A percentile compares a stretch with the other conserved stretches of the same genome.
phyloP scores from a whole-genome alignment of 768 basidiomycete genomes.

The Antrodiella citrinella region DNA sequence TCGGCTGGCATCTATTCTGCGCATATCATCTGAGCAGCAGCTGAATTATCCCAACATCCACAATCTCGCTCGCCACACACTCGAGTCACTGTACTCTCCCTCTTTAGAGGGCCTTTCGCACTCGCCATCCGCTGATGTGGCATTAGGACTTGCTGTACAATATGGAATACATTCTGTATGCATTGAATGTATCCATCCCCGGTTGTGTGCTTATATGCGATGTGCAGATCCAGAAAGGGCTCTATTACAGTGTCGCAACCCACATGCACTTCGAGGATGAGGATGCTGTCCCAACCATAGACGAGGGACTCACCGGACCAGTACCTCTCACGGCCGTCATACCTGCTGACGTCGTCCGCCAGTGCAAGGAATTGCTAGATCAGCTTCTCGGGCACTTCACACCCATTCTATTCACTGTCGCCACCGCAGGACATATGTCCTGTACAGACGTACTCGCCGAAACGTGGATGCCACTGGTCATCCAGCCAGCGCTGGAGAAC shows the following conservation, averaged over 20 bases:
- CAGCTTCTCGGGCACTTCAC: slow-evolving; percentile 59
- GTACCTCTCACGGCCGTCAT: slow-evolving; percentile 12
- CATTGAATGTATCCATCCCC: slow-evolving; percentile 9
- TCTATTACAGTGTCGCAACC: slow-evolving; percentile 59
- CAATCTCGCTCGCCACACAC: slow-evolving; percentile 29
- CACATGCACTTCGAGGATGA: slow-evolving; percentile 46
- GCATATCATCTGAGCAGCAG: slow-evolving; percentile 45
- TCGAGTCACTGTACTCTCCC: slow-evolving; percentile 44
- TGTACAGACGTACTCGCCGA: slow-evolving; percentile 71
- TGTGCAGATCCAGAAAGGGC: slow-evolving; percentile 44
- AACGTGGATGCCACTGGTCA: slow-evolving; percentile 65
- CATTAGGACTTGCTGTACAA: slow-evolving; percentile 40
- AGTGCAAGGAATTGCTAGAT: slow-evolving; percentile 22
- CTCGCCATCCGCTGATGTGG: slow-evolving; percentile 42
- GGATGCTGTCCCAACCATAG: slow-evolving; percentile 9
- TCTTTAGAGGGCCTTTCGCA: slow-evolving; percentile 23
- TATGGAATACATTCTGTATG: slow-evolving; percentile 44
- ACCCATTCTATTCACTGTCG: slow-evolving; percentile 63
- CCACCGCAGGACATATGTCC: slow-evolving; percentile 61
- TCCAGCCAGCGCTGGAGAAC: slow-evolving; percentile 52
- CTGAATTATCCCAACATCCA: slow-evolving; percentile 53
- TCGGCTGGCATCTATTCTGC: slow-evolving; percentile 46
- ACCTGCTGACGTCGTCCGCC: slow-evolving; percentile 18
- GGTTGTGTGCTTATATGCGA: background rate
- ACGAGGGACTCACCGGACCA: slow-evolving; percentile 1